A percentile compares a stretch with the other conserved stretches of the same genome.
Conservation (phyloP, 148 eudicot species). For the Euryodendron excelsum region DNA sequence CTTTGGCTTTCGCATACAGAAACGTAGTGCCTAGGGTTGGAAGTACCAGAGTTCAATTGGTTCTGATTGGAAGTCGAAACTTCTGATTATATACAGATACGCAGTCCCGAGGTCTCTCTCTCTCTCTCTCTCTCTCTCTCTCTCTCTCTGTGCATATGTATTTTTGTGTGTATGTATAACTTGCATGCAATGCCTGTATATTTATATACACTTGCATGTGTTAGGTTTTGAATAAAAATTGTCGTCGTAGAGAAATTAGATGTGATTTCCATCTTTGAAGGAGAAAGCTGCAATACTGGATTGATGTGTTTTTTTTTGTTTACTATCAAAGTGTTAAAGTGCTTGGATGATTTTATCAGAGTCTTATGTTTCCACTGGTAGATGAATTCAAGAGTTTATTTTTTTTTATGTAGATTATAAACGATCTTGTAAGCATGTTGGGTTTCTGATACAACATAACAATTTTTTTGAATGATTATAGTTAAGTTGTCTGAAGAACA, state of each 20-base stretch:
- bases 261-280: background rate
- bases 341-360: background rate
- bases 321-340: too few relatives aligned
- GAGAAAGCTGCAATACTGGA: background rate
- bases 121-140: background rate
- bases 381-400: background rate
- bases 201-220: background rate
- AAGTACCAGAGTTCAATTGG: too few relatives aligned
- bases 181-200: background rate
- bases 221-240: background rate
- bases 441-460: background rate
- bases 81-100: too few relatives aligned
- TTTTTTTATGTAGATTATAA: too few relatives aligned
- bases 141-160: background rate
- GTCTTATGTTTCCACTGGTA: background rate
- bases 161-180: background rate
- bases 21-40: too few relatives aligned
- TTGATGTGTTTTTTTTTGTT: background rate
- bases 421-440: background rate
- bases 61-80: too few relatives aligned
- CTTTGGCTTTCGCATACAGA: too few relatives aligned
- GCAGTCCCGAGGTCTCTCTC: too few relatives aligned
- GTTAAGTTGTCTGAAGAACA: background rate
- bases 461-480: background rate
- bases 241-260: background rate